Evolutionary conservation across 805 yeast genomes (phyloP).

Genomic region (Candida rishiriensis): DNA sequence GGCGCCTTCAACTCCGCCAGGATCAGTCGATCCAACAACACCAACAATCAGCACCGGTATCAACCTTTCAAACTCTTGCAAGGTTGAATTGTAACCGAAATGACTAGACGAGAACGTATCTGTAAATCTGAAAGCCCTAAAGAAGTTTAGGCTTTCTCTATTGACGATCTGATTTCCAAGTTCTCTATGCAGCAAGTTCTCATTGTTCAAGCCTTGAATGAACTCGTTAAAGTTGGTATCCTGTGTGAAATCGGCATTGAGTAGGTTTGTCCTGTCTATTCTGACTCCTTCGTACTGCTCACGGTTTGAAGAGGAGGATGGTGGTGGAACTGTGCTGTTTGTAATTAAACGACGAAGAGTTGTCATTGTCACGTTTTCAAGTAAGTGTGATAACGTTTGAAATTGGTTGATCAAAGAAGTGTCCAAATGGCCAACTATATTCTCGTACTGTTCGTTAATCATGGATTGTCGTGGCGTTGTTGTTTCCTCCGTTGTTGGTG

Average conservation of each 20-base stretch:
- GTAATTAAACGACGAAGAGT: conserved; percentile 21
- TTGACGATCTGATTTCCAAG: conserved; percentile 28
- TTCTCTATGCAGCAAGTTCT: conserved; percentile 22
- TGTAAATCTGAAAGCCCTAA: conserved; percentile 41
- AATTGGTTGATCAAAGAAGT: conserved; percentile 19
- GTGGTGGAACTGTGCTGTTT: not conserved
- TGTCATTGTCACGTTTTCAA: conserved; percentile 25
- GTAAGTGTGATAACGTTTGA: conserved; percentile 22
- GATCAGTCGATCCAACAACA: conserved; percentile 25
- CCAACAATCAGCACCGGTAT: conserved; percentile 30
- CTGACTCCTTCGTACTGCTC: conserved; percentile 16
- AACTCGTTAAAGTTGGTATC: conserved; percentile 44
- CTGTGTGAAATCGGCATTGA: conserved; percentile 5
- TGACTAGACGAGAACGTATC: conserved; percentile 8
- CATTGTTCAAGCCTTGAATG: conserved; percentile 26
- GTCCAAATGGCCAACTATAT: conserved; percentile 5
- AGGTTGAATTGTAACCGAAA: conserved; percentile 10
- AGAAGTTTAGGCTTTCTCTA: conserved; percentile 30
- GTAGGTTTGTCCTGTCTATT: conserved; percentile 13
- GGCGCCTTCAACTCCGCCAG: not conserved
- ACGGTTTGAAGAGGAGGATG: conserved; percentile 1
- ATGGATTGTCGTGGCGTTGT: conserved; percentile 1
- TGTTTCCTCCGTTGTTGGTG: not conserved
- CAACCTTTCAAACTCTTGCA: conserved; percentile 14
- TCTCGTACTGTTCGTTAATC: conserved; percentile 7